Percentiles rank a stretch among this genome's conserved stretches.
Conservation (phyloP, 768 basidiomycete genomes). For the Lactarius indigo region DNA sequence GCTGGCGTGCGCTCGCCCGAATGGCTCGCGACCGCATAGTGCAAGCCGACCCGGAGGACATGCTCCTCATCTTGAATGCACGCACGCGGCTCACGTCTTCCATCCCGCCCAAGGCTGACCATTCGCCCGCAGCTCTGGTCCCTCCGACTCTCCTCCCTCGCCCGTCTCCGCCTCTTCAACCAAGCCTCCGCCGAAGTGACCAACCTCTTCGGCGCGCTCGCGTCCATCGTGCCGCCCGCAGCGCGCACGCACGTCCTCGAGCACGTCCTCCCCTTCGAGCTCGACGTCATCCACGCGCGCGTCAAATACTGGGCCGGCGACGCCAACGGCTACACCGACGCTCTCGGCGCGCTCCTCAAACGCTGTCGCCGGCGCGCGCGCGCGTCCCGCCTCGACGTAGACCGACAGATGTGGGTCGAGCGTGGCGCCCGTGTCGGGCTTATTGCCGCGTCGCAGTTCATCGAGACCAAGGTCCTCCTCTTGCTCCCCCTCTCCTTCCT, state of each 20-base stretch:
- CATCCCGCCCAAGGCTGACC: background rate
- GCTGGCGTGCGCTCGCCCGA: constrained; percentile 79
- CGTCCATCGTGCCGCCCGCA: constrained; percentile 49
- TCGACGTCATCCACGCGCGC: constrained; percentile 66
- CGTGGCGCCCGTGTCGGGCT: constrained; percentile 70
- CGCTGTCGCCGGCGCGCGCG: constrained; percentile 49
- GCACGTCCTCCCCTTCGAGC: constrained; percentile 51
- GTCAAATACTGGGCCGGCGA: constrained; percentile 82
- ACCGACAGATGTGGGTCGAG: constrained; percentile 71
- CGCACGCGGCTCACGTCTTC: constrained; percentile 30
- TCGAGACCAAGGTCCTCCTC: constrained; percentile 74
- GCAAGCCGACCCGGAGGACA: constrained; percentile 62
- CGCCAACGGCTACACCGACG: constrained; percentile 75
- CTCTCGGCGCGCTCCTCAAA: constrained; percentile 56
- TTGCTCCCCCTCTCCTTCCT: background rate
- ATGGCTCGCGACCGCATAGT: constrained; percentile 82
- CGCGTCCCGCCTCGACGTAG: constrained; percentile 36
- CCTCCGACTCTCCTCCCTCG: constrained; percentile 72
- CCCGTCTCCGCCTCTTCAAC: constrained; percentile 80
- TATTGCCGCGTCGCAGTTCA: constrained; percentile 75
- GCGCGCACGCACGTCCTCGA: constrained; percentile 59
- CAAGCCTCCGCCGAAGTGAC: constrained; percentile 83
- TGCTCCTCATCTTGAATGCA: constrained; percentile 63
- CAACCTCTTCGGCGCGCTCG: constrained; percentile 71
- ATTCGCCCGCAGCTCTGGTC: constrained; percentile 70